Percentiles rank a stretch among this genome's conserved stretches.
phyloP scores from a whole-genome alignment of 371 early-diverging fungal species.

The Haplosporangium sp. region DNA sequence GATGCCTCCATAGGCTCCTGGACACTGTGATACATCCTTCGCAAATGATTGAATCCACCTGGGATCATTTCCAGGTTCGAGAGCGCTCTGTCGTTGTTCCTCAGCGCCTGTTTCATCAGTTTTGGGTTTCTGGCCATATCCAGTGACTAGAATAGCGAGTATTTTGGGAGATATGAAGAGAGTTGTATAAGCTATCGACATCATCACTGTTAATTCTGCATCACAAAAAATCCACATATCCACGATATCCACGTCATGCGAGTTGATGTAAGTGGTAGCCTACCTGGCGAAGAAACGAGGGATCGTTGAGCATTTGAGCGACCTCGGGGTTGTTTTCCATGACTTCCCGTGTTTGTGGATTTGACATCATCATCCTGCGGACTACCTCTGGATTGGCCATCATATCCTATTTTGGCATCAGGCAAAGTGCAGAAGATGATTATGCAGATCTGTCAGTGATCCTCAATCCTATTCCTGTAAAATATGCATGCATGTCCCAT shows the following conservation, averaged over 20 bases:
- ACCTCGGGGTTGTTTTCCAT: conserved; percentile 85
- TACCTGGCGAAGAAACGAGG: conserved; percentile 78
- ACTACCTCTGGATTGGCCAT: conserved; percentile 75
- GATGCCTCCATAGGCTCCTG: conserved; percentile 77
- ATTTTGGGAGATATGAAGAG: neutral
- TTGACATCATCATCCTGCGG: conserved; percentile 77
- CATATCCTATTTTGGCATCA: conserved; percentile 49
- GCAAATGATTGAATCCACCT: conserved; percentile 87
- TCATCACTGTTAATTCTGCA: neutral
- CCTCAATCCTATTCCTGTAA: neutral
- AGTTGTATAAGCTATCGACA: neutral
- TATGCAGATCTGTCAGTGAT: neutral
- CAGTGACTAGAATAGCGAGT: conserved; percentile 34
- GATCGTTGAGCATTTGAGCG: conserved; percentile 81
- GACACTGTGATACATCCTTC: conserved; percentile 79
- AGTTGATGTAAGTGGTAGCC: neutral
- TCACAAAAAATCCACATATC: neutral
- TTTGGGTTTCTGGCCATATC: conserved; percentile 75
- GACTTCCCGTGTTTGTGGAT: conserved; percentile 74
- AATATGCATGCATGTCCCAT: neutral
- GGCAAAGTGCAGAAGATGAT: conserved; percentile 1
- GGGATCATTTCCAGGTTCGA: conserved; percentile 89
- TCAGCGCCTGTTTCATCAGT: conserved; percentile 83
- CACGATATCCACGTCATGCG: too few species aligned
- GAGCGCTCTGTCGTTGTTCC: conserved; percentile 88